A percentile compares a stretch with the other conserved stretches of the same genome.
Conservation (phyloP, 345 rosid species). For the Microcos paniculata region DNA sequence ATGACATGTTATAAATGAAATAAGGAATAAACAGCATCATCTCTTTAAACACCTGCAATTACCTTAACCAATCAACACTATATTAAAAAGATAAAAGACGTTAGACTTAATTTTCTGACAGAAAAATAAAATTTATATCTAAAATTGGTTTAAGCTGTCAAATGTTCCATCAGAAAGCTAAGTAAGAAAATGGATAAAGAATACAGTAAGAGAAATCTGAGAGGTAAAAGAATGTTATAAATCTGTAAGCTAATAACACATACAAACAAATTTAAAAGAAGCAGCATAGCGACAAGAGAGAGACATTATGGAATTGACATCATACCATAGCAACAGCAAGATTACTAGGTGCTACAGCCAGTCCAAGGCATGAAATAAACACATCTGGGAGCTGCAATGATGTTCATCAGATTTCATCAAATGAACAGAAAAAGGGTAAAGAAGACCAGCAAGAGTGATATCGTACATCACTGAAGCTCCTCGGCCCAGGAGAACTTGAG, state of each 20-base stretch:
- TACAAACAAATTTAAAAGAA: slow-evolving; percentile 5
- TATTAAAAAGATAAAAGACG: not conserved
- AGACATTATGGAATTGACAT: not conserved
- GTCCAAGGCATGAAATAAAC: slow-evolving; percentile 76
- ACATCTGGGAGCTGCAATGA: slow-evolving; percentile 76
- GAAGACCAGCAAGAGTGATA: slow-evolving; percentile 8
- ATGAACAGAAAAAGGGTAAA: slow-evolving; percentile 12
- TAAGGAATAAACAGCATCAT: not conserved
- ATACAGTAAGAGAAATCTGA: not conserved
- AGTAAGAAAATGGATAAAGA: not conserved
- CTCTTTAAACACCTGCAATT: slow-evolving; percentile 5
- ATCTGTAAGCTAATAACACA: not conserved
- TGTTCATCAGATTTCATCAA: slow-evolving; percentile 17
- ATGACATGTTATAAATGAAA: not conserved
- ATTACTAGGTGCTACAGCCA: slow-evolving; percentile 81
- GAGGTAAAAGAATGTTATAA: not conserved
- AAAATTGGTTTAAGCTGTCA: not conserved
- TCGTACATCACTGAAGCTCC: slow-evolving; percentile 68
- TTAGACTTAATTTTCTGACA: not conserved
- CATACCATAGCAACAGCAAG: slow-evolving; percentile 80
- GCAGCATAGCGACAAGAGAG: slow-evolving; percentile 14
- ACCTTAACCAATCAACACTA: not conserved
- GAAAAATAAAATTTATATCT: not conserved
- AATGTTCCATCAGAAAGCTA: not conserved
- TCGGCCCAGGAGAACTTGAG: slow-evolving; percentile 53